These are phyloP conservation scores for Byssothecium circinans DNA, from an alignment of 2,329 filamentous ascomycete species.

Conservation along the genomic window DNA sequence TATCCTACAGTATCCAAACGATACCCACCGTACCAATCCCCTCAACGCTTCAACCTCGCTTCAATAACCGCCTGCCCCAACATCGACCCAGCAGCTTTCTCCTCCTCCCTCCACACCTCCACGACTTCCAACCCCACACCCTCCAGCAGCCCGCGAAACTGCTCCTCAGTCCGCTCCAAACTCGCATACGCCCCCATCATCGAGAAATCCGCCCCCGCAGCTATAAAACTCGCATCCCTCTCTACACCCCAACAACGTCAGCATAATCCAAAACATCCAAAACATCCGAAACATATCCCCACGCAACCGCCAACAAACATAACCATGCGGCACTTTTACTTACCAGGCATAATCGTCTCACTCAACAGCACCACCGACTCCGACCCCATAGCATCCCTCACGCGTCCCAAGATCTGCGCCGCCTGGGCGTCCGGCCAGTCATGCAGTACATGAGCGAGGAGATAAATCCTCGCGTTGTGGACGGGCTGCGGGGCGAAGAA, in stretches of 20 bases:
- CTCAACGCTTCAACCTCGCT: too few relatives aligned
- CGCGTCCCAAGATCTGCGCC: conserved; percentile 35
- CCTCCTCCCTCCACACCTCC: background rate
- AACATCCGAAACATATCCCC: too few relatives aligned
- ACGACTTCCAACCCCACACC: background rate
- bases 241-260: too few relatives aligned
- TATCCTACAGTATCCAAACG: too few relatives aligned
- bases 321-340: too few relatives aligned
- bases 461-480: conserved; percentile 30
- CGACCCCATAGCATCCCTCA: conserved; percentile 33
- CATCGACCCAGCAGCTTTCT: background rate
- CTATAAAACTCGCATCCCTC: conserved; percentile 4
- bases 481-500: conserved; percentile 23
- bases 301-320: too few relatives aligned
- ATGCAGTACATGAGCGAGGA: conserved; percentile 41
- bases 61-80: too few relatives aligned
- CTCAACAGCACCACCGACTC: conserved; percentile 49
- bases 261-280: too few relatives aligned
- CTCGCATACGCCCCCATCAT: conserved; percentile 3
- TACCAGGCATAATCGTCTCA: conserved; percentile 48
- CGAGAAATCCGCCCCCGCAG: background rate
- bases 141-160: conserved; percentile 1
- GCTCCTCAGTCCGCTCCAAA: background rate
- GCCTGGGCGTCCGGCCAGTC: conserved; percentile 45
- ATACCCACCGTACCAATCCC: too few relatives aligned